Base-by-base conservation (phyloP, 495 filamentous ascomycete genomes). In the Neurospora cerealis region DNA sequence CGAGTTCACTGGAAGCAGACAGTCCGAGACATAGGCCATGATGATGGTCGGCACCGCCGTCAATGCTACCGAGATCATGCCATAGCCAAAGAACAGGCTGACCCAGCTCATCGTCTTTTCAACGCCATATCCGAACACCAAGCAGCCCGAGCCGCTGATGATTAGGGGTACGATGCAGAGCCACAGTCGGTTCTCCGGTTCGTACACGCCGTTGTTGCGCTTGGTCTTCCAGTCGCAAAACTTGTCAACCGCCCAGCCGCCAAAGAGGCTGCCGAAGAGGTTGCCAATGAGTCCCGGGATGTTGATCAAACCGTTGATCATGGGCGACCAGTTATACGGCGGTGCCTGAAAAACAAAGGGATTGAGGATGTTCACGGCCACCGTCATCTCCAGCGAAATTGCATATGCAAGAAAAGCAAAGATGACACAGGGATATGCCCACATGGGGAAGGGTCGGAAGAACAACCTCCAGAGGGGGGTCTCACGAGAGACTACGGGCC, bases 301-400 rank as follows among this genome's bases (percentile, higher is more conserved):
- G 73, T 85, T 89, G 76, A 86, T 87, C 48, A 88, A 84, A 1
- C 88, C 89, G 76, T 92, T 88, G 34, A 85, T 81, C 69, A 87
- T 83, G 11, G 85, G 83, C 71, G 82, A 86, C 82, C 88, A 88
- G 74, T 85, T 87, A 77, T 92, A 93, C 0, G 89, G 91, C 13
- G 90, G 89, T 4, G 86, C 86, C 24, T 88, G 86, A 70, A 92
- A 89, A 2, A 86, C 87, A 75, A 89, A 89, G 28, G 91, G 86
- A 36, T 90, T 91, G 34, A 92, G 82, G 76, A 92, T 91, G 75
- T 91, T 81, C 24, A 89, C 88, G 73, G 91, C 81, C 76, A 91
- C 88, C 24, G 82, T 85, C 75, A 86, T 86, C 48, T 87, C 89
- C n/a, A 84, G 80, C 28, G 80, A 81, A 3, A 83, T 78, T 7